Base-by-base conservation (phyloP, 768 basidiomycete species). In the Mycena belliarum region DNA sequence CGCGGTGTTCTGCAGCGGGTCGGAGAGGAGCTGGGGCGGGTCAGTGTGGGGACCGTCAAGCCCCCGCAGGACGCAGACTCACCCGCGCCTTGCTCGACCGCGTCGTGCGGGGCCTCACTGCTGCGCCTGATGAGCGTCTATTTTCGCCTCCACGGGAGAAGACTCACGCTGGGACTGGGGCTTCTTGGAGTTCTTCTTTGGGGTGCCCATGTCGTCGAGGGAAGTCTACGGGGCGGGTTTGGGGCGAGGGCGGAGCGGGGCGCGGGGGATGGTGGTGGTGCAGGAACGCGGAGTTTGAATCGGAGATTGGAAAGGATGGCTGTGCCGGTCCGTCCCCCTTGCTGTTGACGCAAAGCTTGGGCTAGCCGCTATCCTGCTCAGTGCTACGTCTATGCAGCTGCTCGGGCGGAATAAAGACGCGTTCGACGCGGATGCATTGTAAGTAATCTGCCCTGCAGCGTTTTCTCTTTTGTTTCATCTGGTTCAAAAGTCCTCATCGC, bases 1-100 rank as follows among this genome's bases (percentile, higher is more conserved):
- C 55, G 82, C 81, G 21, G 83, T 85, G 70, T 84, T 89, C 65
- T 83, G 76, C 38, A 78, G 78, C 51, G 88, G 86, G 74, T 88
- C 82, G 38, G 83, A 73, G 62, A 82, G 78, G 45, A 77, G 68
- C 74, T 76, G 44, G 2, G 29, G 47, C 48, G 66, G 57, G 50
- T 63, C 45, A 61, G 44, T 63, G 42, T 26, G 52, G 49, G 59
- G 59, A 37, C 49, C 50, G 18, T 12, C 5, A 2, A 23, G 25
- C 20, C 20, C 63, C 67, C 61, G 66, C 68, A 68, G 67, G 55
- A 32, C 29, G 29, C 29, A 58, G 43, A 70, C 82, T 75, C 59
- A 82, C 82, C 77, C 75, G 80, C 69, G 79, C 83, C 68, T 79
- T 82, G 59, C 73, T 76, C 26, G 82, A 82, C 74, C 83, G 79